Evolutionary conservation across 305 asterid species (phyloP).

Genomic region (Fraxinus greggii): DNA sequence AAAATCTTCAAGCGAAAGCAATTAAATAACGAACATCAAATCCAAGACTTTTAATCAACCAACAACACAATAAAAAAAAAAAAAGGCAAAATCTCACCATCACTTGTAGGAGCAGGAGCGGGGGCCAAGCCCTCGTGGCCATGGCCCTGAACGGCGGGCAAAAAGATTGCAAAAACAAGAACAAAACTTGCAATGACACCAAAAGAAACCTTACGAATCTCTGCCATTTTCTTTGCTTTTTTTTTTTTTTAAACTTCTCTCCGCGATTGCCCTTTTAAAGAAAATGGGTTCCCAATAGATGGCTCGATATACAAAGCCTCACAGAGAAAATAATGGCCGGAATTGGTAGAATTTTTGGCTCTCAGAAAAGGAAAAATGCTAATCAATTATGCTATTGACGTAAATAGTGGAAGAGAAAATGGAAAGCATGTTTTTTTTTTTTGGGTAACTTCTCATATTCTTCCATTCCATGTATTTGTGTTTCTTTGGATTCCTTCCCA

Average conservation of each 20-base stretch:
- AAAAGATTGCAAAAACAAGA: conserved; percentile 39
- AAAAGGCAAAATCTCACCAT: conserved; percentile 34
- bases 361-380: conserved; percentile 26
- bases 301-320: conserved; percentile 7
- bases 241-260: conserved; percentile 24
- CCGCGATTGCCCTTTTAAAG: conserved; percentile 22
- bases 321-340: conserved; percentile 24
- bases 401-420: conserved; percentile 21
- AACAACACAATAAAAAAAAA: not conserved
- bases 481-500: conserved; percentile 26
- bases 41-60: not conserved
- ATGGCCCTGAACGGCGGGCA: conserved; percentile 51
- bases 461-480: conserved; percentile 26
- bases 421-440: conserved; percentile 39
- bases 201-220: conserved; percentile 28
- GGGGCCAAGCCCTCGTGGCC: conserved; percentile 43
- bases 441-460: conserved; percentile 8
- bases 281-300: not conserved
- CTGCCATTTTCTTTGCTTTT: conserved; percentile 28
- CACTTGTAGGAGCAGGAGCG: conserved; percentile 55
- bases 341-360: conserved; percentile 1
- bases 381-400: not conserved
- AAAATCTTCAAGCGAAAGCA: not conserved
- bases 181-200: conserved; percentile 40
- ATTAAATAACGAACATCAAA: not conserved